Evolutionary conservation across 495 filamentous ascomycete species (phyloP), one percentile per base, ranked within the genome.

Genomic region (Xylaria nigripes): DNA sequence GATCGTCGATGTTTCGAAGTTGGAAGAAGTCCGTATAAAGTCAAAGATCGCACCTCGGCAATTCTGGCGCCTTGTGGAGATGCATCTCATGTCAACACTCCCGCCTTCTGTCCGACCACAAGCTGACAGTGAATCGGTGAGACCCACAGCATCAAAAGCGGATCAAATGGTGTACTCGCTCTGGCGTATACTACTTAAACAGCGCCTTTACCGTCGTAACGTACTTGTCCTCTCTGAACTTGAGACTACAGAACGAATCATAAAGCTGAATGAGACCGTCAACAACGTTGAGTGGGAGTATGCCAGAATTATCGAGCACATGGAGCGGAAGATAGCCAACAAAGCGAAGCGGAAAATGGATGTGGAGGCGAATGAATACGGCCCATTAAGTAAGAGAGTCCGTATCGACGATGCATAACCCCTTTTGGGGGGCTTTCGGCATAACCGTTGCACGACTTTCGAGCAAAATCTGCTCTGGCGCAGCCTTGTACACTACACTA

Each of bases 1-100:
- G 6, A 83, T 95, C n/a, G 70, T 94, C 21, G 77, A 83, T 43
- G 65, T 70, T 30, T 71, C 70, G 8, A 69, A 77, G 10, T 75
- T 86, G 2, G 73, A 84, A 16, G 67, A 74, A 0, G 75, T 94
- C 10, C 85, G 87, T 19, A 68, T 68, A 6, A 70, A 79, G 36
- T 76, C 78, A 48, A 96, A 96, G 66, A 89, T 97, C 55, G 83
- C 84, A 6, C 76, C 83, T 0, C 83, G 92, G n/a, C 93, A 97
- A 70, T 96, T 96, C 68, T 76, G 76, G 25, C 82, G 92, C 27
- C 76, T 95, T 9, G 71, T 92, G 15, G 93, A 98, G 69, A 90
- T 97, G 83, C 83, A 87, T 51, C 85, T 96, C 6, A 84, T 96
- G 58, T 84, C 84, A 6, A 75, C 72, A 47, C 85, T 96, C 22